phyloP scores from a whole-genome alignment of 805 yeast genomes.

The Maudiozyma barnettii region DNA sequence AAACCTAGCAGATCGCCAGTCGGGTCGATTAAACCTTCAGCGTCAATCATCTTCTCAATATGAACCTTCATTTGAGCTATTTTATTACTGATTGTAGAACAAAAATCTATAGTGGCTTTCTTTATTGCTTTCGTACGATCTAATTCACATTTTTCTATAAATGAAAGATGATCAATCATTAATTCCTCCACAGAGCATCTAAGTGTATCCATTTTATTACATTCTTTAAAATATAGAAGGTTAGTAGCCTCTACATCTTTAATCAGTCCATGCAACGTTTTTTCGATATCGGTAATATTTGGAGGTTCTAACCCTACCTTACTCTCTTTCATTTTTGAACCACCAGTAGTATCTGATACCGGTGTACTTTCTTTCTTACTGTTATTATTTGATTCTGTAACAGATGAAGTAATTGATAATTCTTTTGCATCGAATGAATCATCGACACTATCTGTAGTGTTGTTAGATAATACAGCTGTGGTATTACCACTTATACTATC shows the following conservation, averaged over 20 bases:
- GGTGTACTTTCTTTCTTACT: not conserved
- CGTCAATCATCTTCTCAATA: slow-evolving; percentile 51
- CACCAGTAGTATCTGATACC: not conserved
- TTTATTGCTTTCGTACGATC: slow-evolving; percentile 71
- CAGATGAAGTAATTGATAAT: not conserved
- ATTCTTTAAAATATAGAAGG: slow-evolving; percentile 42
- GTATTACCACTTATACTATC: not conserved
- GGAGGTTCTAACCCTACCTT: slow-evolving; percentile 8
- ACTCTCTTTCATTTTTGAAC: not conserved
- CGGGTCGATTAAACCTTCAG: slow-evolving; percentile 67
- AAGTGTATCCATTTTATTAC: slow-evolving; percentile 49
- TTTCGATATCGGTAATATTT: slow-evolving; percentile 27
- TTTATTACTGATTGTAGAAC: slow-evolving; percentile 54
- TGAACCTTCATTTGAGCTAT: slow-evolving; percentile 47
- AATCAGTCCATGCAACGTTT: slow-evolving; percentile 41
- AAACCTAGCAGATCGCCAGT: slow-evolving; percentile 55
- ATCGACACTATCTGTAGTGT: not conserved
- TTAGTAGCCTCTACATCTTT: slow-evolving; percentile 55
- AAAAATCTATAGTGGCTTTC: slow-evolving; percentile 63
- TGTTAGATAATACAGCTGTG: not conserved
- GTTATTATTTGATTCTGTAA: not conserved
- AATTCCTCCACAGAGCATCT: slow-evolving; percentile 70
- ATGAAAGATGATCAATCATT: slow-evolving; percentile 59
- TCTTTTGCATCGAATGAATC: not conserved
- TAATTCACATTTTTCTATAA: slow-evolving; percentile 74